Percentiles rank a stretch among this genome's conserved stretches.
Evolutionary conservation across 1,284 basidiomycete species (phyloP).

Genomic region (Tilletia caries): DNA sequence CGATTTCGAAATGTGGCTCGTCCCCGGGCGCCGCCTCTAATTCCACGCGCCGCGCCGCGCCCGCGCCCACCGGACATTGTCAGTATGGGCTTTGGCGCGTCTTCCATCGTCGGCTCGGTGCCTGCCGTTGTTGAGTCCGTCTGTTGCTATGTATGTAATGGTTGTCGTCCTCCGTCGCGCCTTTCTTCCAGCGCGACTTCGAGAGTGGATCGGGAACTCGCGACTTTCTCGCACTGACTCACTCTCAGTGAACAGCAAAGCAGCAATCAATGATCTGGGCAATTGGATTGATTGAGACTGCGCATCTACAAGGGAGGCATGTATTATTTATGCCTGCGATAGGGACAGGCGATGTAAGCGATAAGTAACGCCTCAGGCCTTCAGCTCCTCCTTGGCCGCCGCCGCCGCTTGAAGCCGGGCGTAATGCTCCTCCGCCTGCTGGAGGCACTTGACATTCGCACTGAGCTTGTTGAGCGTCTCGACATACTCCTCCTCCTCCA

Average conservation of each 20-base stretch:
- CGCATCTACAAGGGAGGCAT: no score
- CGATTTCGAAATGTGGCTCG: conserved; percentile 9
- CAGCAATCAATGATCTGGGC: no score
- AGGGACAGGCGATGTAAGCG: no score
- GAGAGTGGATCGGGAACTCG: no score
- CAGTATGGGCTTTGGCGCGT: conserved; percentile 3
- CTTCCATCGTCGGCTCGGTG: not conserved
- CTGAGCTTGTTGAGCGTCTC: conserved; percentile 94
- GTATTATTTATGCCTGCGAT: no score
- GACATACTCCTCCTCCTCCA: conserved; percentile 92
- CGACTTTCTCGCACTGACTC: no score
- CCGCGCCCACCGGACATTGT: not conserved
- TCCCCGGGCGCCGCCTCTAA: not conserved
- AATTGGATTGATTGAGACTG: no score
- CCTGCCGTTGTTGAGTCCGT: no score
- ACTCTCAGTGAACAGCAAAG: no score
- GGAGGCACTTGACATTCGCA: conserved; percentile 79
- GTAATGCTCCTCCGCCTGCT: conserved; percentile 69
- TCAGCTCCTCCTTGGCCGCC: not conserved
- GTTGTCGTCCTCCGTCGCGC: no score
- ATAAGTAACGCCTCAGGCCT: not conserved
- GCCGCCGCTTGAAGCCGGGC: not conserved
- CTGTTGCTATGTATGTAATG: no score
- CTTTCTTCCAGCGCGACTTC: no score
- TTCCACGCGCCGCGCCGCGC: not conserved